Base-by-base conservation (phyloP, 352 stramenopile genomes). In the Globisporangium canariense region DNA sequence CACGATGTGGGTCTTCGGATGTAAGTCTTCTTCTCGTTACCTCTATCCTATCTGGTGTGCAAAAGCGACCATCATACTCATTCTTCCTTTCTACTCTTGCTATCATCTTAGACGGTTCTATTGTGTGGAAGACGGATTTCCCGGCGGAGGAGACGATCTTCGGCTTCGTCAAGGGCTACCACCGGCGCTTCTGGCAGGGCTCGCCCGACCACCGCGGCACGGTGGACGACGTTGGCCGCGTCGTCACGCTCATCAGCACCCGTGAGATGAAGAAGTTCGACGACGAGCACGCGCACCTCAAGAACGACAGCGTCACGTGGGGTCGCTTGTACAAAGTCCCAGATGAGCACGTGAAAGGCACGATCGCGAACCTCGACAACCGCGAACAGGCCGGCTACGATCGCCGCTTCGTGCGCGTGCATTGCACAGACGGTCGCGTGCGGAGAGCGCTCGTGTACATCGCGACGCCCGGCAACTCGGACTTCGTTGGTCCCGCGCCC, bases 131-230 rank as follows among this genome's bases (percentile, higher is more conserved):
- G 67, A 74, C 67, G 10, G 68, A 74, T 18, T 76, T 76, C 64
- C 67, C 70, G 0, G 63, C 67, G 14, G 63, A 76, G 50, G 67
- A 76, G 32, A 71, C 70, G 14, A 55, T 59, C 36, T 74, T 74
- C 54, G 75, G 72, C n/a, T 80, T 88, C 75, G 86, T 95, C 28
- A 73, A 92, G 30, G 89, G 89, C 68, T 97, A 78, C 73, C 83
- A 93, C 66, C 84, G 89, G 20, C 86, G 89, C 60, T 97, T 97
- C 72, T 97, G 88, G 88, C 89, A 97, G 66, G 87, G 89, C 60
- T 94, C 83, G 34, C 84, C 89, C 0, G 86, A 96, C 71, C 89
- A 97, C 70, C 86, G 88, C 64, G 88, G 89, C 68, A 90, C 79
- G 18, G 75, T 82, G 6, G 85, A 89, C 1, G 77, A 74, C 30